These are phyloP conservation scores for Salvia rosmarinus DNA, from an alignment of 257 asterid species.

Conservation along the genomic window DNA sequence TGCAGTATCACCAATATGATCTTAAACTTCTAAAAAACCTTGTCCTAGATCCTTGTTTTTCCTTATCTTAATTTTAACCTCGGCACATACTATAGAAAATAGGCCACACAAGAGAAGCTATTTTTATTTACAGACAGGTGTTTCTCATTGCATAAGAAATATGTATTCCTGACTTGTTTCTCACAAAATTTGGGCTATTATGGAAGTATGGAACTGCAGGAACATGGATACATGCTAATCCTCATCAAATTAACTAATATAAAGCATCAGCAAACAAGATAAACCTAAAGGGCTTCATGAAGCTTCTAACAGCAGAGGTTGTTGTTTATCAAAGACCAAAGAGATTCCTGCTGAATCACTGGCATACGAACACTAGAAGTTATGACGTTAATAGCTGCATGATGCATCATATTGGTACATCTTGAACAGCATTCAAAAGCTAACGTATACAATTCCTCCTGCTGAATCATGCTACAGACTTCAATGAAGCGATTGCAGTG, in stretches of 20 bases:
- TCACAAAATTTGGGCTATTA: not conserved
- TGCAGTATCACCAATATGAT: slow-evolving; percentile 4
- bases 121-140: slow-evolving; percentile 4
- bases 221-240: slow-evolving; percentile 2
- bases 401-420: not conserved
- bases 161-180: not conserved
- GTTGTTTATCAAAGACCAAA: slow-evolving; percentile 12
- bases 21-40: slow-evolving; percentile 7
- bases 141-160: not conserved
- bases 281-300: not conserved
- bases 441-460: slow-evolving; percentile 4
- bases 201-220: not conserved
- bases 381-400: slow-evolving; percentile 14
- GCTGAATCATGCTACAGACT: not conserved
- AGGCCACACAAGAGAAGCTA: not conserved
- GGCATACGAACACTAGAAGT: not conserved
- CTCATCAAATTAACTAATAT: slow-evolving; percentile 11
- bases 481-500: not conserved
- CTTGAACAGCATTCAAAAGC: slow-evolving; percentile 12
- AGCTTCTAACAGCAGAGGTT: slow-evolving; percentile 8
- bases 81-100: not conserved
- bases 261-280: slow-evolving; percentile 9
- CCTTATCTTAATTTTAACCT: not conserved
- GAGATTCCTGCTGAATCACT: not conserved
- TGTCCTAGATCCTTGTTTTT: not conserved